phyloP scores from a whole-genome alignment of 176 grass and related monocot genomes.

The Secale cereale region DNA sequence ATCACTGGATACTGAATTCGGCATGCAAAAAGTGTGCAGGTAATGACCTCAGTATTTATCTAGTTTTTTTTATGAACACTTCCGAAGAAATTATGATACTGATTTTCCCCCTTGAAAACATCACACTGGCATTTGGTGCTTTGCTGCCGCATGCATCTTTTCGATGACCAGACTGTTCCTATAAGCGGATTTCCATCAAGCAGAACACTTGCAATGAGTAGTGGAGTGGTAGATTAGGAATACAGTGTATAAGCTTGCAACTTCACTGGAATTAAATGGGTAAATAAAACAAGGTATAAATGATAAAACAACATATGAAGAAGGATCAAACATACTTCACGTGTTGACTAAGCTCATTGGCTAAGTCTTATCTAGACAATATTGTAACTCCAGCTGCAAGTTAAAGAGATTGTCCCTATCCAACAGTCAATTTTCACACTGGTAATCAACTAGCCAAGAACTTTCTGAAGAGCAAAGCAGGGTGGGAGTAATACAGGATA shows the following conservation, averaged over 20 bases:
- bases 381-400: background rate
- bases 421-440: background rate
- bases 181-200: background rate
- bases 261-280: background rate
- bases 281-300: background rate
- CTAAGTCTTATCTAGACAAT: background rate
- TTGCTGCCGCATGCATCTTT: background rate
- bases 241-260: background rate
- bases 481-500: background rate
- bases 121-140: too few species aligned
- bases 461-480: background rate
- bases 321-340: background rate
- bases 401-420: background rate
- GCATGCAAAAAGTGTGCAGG: background rate
- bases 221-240: background rate
- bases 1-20: background rate
- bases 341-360: constrained; percentile 9
- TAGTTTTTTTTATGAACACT: background rate
- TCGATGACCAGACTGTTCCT: background rate
- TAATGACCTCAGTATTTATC: background rate
- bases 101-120: background rate
- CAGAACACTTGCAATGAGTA: background rate
- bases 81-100: background rate
- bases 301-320: too few species aligned
- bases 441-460: background rate